Evolutionary conservation across 2,329 filamentous ascomycete species (phyloP).

Genomic region (Fusarium sp.): DNA sequence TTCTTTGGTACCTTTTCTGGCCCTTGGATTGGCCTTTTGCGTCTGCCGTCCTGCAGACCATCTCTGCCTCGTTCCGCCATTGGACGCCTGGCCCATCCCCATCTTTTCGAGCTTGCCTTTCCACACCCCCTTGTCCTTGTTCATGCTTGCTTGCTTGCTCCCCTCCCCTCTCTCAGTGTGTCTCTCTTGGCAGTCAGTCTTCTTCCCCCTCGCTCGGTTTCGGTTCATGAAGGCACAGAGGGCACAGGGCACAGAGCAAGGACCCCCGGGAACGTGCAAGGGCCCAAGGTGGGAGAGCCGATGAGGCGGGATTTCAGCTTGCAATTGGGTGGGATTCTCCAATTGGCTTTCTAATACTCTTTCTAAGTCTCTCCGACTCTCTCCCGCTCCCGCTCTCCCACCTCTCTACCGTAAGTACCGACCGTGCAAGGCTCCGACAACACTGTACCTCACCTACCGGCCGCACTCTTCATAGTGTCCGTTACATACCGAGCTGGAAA

Average conservation of each 20-base stretch:
- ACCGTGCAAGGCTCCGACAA: slow-evolving; percentile 4
- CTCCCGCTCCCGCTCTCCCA: neutral
- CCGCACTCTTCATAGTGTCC: slow-evolving; percentile 10
- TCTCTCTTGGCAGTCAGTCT: too few species aligned
- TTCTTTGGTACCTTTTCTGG: slow-evolving; percentile 23
- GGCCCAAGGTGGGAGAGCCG: slow-evolving; percentile 25
- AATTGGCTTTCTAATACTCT: slow-evolving; percentile 41
- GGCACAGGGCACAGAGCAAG: neutral
- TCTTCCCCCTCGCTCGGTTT: neutral
- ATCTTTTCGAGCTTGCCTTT: neutral
- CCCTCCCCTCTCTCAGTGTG: too few species aligned
- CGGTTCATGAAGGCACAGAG: neutral
- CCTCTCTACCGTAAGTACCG: neutral
- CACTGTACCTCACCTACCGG: slow-evolving; percentile 3
- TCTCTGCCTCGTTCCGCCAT: slow-evolving; percentile 30
- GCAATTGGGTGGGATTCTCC: slow-evolving; percentile 33
- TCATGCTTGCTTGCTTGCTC: neutral
- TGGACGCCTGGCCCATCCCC: slow-evolving; percentile 4
- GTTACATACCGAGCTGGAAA: slow-evolving; percentile 31
- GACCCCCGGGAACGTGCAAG: neutral
- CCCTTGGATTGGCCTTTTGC: slow-evolving; percentile 11
- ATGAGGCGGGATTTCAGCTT: slow-evolving; percentile 31
- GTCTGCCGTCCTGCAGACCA: slow-evolving; percentile 37
- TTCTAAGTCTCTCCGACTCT: slow-evolving; percentile 3
- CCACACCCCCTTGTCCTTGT: neutral